These are phyloP conservation scores for Pythium sp. DNA, from an alignment of 352 stramenopile genomes.

Conservation along the genomic window DNA sequence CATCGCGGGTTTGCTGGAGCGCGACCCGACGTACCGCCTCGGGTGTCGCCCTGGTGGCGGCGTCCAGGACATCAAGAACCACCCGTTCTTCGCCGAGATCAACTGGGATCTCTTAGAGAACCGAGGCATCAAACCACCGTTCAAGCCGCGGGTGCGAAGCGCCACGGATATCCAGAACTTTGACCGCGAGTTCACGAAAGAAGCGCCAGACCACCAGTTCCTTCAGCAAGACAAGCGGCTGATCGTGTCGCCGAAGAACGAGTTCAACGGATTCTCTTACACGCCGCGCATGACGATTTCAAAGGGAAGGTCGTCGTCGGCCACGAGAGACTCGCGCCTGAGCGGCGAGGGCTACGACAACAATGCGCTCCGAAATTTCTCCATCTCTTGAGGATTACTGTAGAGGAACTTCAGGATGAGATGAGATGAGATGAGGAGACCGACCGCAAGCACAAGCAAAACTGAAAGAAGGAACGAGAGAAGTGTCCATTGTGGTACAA, in stretches of 20 bases:
- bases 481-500: neutral
- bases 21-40: constrained; percentile 64
- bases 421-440: neutral
- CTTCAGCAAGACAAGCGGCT: constrained; percentile 77
- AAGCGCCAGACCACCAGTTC: constrained; percentile 73
- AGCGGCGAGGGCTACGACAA: constrained; percentile 36
- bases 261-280: constrained; percentile 86
- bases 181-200: constrained; percentile 86
- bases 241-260: constrained; percentile 74
- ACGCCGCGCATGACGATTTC: constrained; percentile 32
- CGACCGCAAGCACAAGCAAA: neutral
- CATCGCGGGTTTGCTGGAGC: constrained; percentile 72
- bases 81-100: constrained; percentile 79
- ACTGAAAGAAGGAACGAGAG: neutral
- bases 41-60: constrained; percentile 64
- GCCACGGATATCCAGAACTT: constrained; percentile 88
- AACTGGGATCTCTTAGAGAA: constrained; percentile 75
- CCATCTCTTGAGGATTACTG: constrained; percentile 20
- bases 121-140: constrained; percentile 74
- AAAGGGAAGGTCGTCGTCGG: constrained; percentile 23
- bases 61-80: constrained; percentile 73
- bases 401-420: neutral
- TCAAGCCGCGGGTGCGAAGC: constrained; percentile 79
- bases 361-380: constrained; percentile 30
- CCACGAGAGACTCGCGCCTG: constrained; percentile 22